Conservation (phyloP, 2,329 filamentous ascomycete genomes). For the Nigrospora osmanthi region DNA sequence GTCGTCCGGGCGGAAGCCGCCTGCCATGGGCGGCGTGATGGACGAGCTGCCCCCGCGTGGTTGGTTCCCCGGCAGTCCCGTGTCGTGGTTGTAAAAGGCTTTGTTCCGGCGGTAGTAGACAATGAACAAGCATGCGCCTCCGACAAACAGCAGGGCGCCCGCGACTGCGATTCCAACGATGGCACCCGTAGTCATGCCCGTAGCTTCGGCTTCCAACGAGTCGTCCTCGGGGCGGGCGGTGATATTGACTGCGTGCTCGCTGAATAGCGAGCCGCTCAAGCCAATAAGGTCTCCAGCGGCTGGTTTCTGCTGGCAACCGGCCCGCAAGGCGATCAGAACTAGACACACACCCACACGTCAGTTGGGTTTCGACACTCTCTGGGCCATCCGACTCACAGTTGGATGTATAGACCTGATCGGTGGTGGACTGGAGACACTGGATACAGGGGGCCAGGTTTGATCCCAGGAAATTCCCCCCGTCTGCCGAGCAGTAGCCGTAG, state of each 20-base stretch:
- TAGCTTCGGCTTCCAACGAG: conserved; percentile 13
- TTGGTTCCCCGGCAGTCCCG: conserved; percentile 4
- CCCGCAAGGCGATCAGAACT: conserved; percentile 40
- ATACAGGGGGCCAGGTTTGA: conserved; percentile 27
- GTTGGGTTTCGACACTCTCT: neutral
- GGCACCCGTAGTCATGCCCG: conserved; percentile 35
- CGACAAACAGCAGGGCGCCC: conserved; percentile 31
- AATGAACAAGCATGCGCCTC: conserved; percentile 33
- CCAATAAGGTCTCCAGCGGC: conserved; percentile 26
- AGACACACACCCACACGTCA: neutral
- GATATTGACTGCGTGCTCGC: conserved; percentile 27
- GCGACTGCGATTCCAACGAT: conserved; percentile 46
- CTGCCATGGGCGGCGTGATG: conserved; percentile 11
- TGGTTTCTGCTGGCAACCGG: conserved; percentile 39
- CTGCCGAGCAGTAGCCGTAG: conserved; percentile 33
- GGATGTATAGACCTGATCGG: conserved; percentile 32
- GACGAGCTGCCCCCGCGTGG: conserved; percentile 14
- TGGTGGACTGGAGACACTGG: conserved; percentile 32
- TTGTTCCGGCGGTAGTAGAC: conserved; percentile 36
- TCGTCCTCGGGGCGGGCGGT: conserved; percentile 20
- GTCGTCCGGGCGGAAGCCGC: conserved; percentile 6
- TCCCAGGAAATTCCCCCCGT: conserved; percentile 23
- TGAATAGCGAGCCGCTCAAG: conserved; percentile 36
- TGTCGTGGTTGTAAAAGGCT: neutral
- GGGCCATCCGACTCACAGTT: conserved; percentile 34